phyloP scores from a whole-genome alignment of 2,329 filamentous ascomycete species.

The Verticillium albo-atrum region DNA sequence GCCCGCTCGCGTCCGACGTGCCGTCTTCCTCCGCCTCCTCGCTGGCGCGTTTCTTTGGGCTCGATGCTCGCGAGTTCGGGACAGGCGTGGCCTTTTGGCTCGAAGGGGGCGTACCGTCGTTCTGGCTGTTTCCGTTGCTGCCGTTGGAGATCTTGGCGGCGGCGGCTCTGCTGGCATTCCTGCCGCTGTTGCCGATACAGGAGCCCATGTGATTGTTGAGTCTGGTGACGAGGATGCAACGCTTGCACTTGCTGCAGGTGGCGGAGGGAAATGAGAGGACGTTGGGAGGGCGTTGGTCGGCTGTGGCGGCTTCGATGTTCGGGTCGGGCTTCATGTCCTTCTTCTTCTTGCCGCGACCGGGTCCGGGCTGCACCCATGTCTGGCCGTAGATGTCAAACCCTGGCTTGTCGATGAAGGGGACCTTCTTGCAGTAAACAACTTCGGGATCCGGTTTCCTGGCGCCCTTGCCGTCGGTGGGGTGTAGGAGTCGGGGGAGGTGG shows the following conservation, averaged over 20 bases:
- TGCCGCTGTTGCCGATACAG: constrained; percentile 61
- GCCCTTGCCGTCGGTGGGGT: constrained; percentile 68
- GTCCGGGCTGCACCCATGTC: constrained; percentile 69
- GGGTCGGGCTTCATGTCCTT: constrained; percentile 64
- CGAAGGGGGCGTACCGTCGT: constrained; percentile 54
- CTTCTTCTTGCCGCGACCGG: constrained; percentile 72
- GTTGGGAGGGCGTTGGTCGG: constrained; percentile 55
- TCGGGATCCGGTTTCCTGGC: constrained; percentile 61
- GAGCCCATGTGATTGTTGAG: constrained; percentile 66
- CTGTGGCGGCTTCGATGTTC: constrained; percentile 35
- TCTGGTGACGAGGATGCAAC: constrained; percentile 60
- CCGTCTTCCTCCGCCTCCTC: constrained; percentile 52
- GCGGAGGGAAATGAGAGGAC: constrained; percentile 61
- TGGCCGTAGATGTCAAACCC: constrained; percentile 81
- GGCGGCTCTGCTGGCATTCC: constrained; percentile 58
- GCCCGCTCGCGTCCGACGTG: constrained; percentile 42
- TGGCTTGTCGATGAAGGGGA: constrained; percentile 70
- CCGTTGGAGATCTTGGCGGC: constrained; percentile 60
- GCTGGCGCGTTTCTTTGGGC: constrained; percentile 53
- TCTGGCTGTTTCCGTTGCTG: constrained; percentile 40
- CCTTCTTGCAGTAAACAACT: constrained; percentile 73
- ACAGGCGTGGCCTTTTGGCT: constrained; percentile 60
- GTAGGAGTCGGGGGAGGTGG: constrained; percentile 67
- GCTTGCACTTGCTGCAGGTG: constrained; percentile 64
- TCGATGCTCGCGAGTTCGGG: constrained; percentile 48